Evolutionary conservation across 106 monocot species (phyloP).

Genomic region (Amphibolis antarctica): DNA sequence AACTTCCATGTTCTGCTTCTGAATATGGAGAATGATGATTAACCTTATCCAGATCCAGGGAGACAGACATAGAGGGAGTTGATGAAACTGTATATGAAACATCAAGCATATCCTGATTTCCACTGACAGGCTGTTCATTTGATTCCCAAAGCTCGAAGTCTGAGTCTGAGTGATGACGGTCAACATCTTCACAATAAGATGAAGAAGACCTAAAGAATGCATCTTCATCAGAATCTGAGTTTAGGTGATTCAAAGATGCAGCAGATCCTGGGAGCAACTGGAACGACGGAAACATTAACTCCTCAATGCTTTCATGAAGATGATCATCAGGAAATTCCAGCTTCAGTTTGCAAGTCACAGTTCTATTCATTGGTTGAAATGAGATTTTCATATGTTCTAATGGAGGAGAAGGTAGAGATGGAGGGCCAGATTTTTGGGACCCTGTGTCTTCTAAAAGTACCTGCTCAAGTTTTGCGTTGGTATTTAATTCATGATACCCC

Average conservation of each 20-base stretch:
- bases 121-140: constrained; percentile 25
- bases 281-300: constrained; percentile 64
- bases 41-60: constrained; percentile 19
- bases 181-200: constrained; percentile 58
- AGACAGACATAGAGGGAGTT: constrained; percentile 27
- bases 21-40: constrained; percentile 5
- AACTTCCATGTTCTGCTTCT: constrained; percentile 3
- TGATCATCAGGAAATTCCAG: constrained; percentile 42
- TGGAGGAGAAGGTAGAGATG: constrained; percentile 71
- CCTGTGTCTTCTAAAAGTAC: constrained; percentile 10
- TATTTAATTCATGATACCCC: constrained; percentile 8
- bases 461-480: constrained; percentile 15
- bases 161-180: constrained; percentile 43
- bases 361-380: constrained; percentile 51
- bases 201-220: constrained; percentile 73
- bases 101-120: constrained; percentile 26
- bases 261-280: constrained; percentile 43
- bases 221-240: constrained; percentile 86
- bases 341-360: constrained; percentile 33
- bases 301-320: constrained; percentile 39
- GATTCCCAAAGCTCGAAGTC: constrained; percentile 76
- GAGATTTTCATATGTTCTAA: constrained; percentile 93
- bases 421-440: constrained; percentile 22
- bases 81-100: constrained; percentile 29
- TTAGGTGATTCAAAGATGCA: constrained; percentile 18